Conservation (phyloP, 176 grass and related monocot genomes). For the Typha latifolia region DNA sequence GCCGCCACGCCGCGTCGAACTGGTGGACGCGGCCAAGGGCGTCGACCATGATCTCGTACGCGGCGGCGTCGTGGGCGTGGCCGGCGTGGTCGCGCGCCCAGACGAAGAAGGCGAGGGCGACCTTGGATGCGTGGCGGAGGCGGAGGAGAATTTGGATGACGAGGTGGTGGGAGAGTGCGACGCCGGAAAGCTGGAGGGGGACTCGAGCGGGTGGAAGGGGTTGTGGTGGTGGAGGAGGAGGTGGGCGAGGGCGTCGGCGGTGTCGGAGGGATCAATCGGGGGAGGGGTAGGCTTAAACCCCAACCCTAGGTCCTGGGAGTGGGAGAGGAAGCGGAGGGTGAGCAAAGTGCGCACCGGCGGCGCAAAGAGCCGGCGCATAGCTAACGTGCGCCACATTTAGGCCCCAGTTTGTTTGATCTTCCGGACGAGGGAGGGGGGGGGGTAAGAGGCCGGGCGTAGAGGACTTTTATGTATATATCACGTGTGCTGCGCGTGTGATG, state of each 20-base stretch:
- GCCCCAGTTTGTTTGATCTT: too few relatives aligned
- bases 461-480: too few relatives aligned
- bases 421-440: too few relatives aligned
- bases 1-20: slow-evolving; percentile 75
- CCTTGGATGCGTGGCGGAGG: slow-evolving; percentile 75
- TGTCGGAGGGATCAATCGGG: slow-evolving; percentile 23
- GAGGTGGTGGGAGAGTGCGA: slow-evolving; percentile 33
- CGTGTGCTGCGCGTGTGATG: too few relatives aligned
- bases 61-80: slow-evolving; percentile 24
- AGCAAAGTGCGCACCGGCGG: background rate
- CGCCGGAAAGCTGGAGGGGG: slow-evolving; percentile 50
- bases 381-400: too few relatives aligned
- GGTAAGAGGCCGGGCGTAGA: too few relatives aligned
- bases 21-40: slow-evolving; percentile 50
- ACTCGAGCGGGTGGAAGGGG: slow-evolving; percentile 72
- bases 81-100: slow-evolving; percentile 42
- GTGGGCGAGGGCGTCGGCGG: slow-evolving; percentile 52
- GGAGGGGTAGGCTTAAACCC: slow-evolving; percentile 37
- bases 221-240: slow-evolving; percentile 69
- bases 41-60: slow-evolving; percentile 76
- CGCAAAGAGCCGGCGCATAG: background rate
- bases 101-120: slow-evolving; percentile 66
- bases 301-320: background rate
- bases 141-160: slow-evolving; percentile 78
- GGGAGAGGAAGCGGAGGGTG: slow-evolving; percentile 18